phyloP scores from a whole-genome alignment of 805 yeast genomes.

The Yarrowia keelungensis region DNA sequence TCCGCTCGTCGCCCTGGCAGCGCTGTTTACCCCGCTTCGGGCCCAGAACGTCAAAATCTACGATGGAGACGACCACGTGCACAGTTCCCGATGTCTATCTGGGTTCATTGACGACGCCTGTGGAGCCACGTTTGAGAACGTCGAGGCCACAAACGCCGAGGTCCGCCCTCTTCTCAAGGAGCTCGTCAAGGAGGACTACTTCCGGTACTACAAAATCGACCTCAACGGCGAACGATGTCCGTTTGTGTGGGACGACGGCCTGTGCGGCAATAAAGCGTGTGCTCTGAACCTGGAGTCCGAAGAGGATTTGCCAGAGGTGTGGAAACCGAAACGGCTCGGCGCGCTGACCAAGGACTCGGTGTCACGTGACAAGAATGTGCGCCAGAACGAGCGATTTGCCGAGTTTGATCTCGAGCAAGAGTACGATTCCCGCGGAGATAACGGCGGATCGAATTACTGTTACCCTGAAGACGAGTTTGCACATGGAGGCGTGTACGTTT shows the following conservation, averaged over 20 bases:
- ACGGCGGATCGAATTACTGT: constrained; percentile 48
- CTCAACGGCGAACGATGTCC: constrained; percentile 76
- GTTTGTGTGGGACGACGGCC: constrained; percentile 81
- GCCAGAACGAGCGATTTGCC: constrained; percentile 43
- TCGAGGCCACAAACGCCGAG: constrained; percentile 59
- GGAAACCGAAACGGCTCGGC: constrained; percentile 78
- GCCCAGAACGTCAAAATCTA: constrained; percentile 34
- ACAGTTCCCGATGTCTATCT: constrained; percentile 22
- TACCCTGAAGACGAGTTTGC: constrained; percentile 54
- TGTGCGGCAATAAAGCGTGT: constrained; percentile 86
- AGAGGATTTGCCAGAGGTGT: constrained; percentile 70
- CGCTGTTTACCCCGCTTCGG: neutral
- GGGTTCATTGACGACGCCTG: constrained; percentile 44
- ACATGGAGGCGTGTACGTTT: constrained; percentile 70
- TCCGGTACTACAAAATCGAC: constrained; percentile 85
- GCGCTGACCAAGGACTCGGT: constrained; percentile 53
- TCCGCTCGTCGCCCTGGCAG: constrained; percentile 1
- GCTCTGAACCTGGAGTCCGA: constrained; percentile 87
- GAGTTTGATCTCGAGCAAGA: constrained; percentile 50
- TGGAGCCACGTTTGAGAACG: constrained; percentile 52
- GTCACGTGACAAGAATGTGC: constrained; percentile 45
- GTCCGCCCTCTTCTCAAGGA: constrained; percentile 64
- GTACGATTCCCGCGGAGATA: constrained; percentile 47
- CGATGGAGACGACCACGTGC: constrained; percentile 17
- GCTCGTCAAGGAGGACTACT: constrained; percentile 76